phyloP scores from a whole-genome alignment of 805 yeast genomes.

The Torulaspora delbrueckii region DNA sequence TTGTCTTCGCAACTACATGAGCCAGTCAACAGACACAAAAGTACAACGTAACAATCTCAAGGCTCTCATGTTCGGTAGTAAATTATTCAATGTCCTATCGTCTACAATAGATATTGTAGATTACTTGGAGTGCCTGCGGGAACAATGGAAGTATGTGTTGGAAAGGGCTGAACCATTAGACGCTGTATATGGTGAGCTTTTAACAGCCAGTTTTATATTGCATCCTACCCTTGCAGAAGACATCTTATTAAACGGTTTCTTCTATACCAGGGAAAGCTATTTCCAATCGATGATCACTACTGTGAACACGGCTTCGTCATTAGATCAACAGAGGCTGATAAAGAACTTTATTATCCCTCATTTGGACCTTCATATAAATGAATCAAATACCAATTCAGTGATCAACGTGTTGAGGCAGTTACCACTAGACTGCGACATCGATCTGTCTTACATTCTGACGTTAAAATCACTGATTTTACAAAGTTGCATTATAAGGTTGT shows the following conservation, averaged over 20 bases:
- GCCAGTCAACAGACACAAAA: background rate
- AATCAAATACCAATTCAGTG: slow-evolving; percentile 9
- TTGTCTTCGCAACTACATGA: slow-evolving; percentile 17
- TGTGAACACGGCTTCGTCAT: slow-evolving; percentile 7
- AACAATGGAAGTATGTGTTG: slow-evolving; percentile 22
- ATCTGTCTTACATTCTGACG: slow-evolving; percentile 8
- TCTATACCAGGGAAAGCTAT: slow-evolving; percentile 8
- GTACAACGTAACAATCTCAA: slow-evolving; percentile 15
- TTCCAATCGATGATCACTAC: slow-evolving; percentile 14
- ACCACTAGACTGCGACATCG: slow-evolving; percentile 11
- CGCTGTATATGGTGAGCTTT: slow-evolving; percentile 11
- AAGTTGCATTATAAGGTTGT: slow-evolving; percentile 15
- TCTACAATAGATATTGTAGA: slow-evolving; percentile 17
- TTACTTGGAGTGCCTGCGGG: slow-evolving; percentile 18
- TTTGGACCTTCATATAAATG: slow-evolving; percentile 14
- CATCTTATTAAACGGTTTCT: slow-evolving; percentile 18
- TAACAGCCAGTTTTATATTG: slow-evolving; percentile 17
- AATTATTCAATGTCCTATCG: slow-evolving; percentile 27
- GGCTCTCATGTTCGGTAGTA: slow-evolving; percentile 33
- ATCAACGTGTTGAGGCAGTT: slow-evolving; percentile 13
- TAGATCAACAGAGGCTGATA: slow-evolving; percentile 20
- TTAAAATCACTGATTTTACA: slow-evolving; percentile 18
- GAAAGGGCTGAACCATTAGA: background rate
- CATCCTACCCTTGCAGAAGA: slow-evolving; percentile 19
- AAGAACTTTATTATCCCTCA: slow-evolving; percentile 18